phyloP scores from a whole-genome alignment of 2,329 filamentous ascomycete species.

The Fusarium sp. region DNA sequence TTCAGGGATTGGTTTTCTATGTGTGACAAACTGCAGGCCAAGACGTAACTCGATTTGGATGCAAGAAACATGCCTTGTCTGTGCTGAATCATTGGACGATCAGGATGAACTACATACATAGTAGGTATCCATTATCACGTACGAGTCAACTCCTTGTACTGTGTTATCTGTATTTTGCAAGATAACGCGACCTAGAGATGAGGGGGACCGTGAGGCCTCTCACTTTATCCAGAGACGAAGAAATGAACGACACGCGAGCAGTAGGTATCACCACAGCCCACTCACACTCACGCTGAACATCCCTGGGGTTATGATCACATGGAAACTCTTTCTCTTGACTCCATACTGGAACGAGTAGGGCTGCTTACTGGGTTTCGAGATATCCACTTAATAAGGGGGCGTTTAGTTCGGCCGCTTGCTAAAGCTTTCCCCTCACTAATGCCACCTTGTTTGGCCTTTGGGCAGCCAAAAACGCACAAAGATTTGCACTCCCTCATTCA shows the following conservation, averaged over 20 bases:
- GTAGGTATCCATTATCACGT: neutral
- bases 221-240: constrained; percentile 12
- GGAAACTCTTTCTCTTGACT: constrained; percentile 31
- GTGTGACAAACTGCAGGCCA: constrained; percentile 42
- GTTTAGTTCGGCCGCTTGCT: constrained; percentile 26
- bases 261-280: constrained; percentile 18
- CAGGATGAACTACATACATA: neutral
- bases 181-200: constrained; percentile 5
- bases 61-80: constrained; percentile 38
- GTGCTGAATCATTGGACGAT: constrained; percentile 36
- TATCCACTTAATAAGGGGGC: constrained; percentile 41
- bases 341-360: constrained; percentile 29
- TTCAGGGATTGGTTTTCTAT: constrained; percentile 23
- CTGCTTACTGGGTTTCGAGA: constrained; percentile 22
- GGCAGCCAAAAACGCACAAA: constrained; percentile 27
- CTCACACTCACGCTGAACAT: constrained; percentile 25
- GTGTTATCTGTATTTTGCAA: neutral
- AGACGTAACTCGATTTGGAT: constrained; percentile 39
- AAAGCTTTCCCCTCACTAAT: constrained; percentile 40
- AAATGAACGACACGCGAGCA: constrained; percentile 31
- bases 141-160: neutral
- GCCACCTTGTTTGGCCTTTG: constrained; percentile 45
- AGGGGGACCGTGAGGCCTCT: constrained; percentile 33
- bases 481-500: constrained; percentile 12
- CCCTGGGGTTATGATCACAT: constrained; percentile 34